A percentile compares a stretch with the other conserved stretches of the same genome.
Evolutionary conservation across 2,329 filamentous ascomycete genomes (phyloP).

Genomic region (Ramularia endophylla): DNA sequence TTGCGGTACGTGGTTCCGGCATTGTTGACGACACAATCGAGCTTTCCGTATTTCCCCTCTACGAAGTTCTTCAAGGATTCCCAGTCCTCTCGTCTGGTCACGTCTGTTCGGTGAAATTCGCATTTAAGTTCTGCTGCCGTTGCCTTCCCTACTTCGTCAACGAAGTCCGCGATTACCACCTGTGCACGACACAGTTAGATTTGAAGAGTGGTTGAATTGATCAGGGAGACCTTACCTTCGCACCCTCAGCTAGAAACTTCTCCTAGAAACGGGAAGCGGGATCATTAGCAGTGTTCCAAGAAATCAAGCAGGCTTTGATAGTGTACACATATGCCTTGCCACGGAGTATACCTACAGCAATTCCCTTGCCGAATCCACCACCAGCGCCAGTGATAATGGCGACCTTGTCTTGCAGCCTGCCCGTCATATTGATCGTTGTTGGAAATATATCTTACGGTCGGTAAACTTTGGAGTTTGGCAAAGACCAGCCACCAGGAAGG

Average conservation of each 20-base stretch:
- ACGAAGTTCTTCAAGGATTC: conserved; percentile 42
- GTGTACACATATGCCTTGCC: no score
- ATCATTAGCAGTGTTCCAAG: no score
- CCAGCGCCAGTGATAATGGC: conserved; percentile 54
- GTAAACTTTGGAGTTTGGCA: no score
- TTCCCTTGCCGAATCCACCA: conserved; percentile 59
- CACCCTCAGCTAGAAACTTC: conserved; percentile 55
- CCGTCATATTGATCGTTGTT: conserved; percentile 10
- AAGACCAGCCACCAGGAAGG: no score
- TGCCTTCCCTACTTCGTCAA: conserved; percentile 46
- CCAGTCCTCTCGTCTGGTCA: conserved; percentile 51
- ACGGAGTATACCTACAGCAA: conserved; percentile 39
- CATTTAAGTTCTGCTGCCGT: conserved; percentile 44
- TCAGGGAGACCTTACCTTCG: conserved; percentile 28
- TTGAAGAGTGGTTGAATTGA: no score
- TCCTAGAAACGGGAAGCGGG: conserved; percentile 16
- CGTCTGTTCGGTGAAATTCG: conserved; percentile 46
- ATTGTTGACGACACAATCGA: conserved; percentile 52
- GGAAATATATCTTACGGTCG: no score
- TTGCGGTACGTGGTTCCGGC: conserved; percentile 55
- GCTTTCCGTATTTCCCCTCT: conserved; percentile 42
- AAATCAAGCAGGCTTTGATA: no score
- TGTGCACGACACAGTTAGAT: no score
- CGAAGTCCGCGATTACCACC: conserved; percentile 59
- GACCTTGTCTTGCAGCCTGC: conserved; percentile 19